Conservation (phyloP, 116 monocot species). For the Phalaenopsis hybrid region DNA sequence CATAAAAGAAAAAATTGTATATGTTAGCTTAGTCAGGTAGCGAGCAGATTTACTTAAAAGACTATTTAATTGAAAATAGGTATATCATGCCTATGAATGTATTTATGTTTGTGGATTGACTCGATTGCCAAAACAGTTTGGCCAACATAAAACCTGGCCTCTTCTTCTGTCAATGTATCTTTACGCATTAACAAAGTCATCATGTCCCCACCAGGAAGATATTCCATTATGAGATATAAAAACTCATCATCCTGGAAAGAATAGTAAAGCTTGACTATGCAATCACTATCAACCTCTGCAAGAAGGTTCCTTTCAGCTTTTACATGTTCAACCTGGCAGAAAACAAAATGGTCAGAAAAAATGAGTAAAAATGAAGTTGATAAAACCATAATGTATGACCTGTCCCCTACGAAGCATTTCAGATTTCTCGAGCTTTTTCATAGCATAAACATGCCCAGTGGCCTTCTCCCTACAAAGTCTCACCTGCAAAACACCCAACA, state of each 20-base stretch:
- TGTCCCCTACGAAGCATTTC: constrained; percentile 99
- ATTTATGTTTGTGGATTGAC: constrained; percentile 88
- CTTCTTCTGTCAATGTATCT: constrained; percentile 79
- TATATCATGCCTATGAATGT: constrained; percentile 71
- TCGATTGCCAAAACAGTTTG: constrained; percentile 90
- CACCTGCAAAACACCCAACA: constrained; percentile 41
- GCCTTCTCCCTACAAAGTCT: constrained; percentile 86
- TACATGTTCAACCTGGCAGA: constrained; percentile 82
- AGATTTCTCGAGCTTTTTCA: constrained; percentile 97
- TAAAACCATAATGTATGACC: constrained; percentile 32
- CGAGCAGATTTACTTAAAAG: neutral
- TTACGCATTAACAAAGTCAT: constrained; percentile 96
- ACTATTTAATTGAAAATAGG: neutral
- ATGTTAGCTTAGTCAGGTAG: constrained; percentile 3
- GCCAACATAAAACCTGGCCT: constrained; percentile 85
- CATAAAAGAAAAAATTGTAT: constrained; percentile 1
- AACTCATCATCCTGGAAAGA: constrained; percentile 98
- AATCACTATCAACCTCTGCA: constrained; percentile 90
- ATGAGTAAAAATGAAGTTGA: neutral
- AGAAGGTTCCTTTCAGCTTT: constrained; percentile 97
- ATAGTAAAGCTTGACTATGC: constrained; percentile 86
- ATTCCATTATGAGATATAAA: constrained; percentile 96
- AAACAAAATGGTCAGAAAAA: constrained; percentile 10
- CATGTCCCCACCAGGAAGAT: constrained; percentile 97
- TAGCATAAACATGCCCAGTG: constrained; percentile 72